phyloP scores from a whole-genome alignment of 257 asterid species.

The Fraxinus pennsylvanica region DNA sequence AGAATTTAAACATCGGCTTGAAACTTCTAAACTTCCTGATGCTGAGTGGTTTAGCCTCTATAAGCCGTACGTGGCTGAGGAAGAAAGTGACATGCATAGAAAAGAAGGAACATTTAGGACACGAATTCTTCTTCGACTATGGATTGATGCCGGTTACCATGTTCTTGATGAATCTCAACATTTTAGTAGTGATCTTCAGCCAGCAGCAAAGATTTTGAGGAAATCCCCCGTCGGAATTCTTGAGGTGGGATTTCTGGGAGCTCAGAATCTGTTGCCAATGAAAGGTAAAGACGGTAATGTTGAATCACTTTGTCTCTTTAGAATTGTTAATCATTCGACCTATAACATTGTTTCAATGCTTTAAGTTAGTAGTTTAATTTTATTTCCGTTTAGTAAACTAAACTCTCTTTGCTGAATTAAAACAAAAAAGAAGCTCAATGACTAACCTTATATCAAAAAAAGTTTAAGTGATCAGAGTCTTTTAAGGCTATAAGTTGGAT shows the following conservation, averaged over 20 bases:
- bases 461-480: too few species aligned
- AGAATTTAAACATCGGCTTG: slow-evolving; percentile 56
- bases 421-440: too few species aligned
- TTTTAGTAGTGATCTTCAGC: slow-evolving; percentile 90
- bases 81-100: slow-evolving; percentile 54
- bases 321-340: too few species aligned
- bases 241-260: slow-evolving; percentile 80
- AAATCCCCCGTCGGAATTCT: slow-evolving; percentile 76
- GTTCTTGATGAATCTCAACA: slow-evolving; percentile 89
- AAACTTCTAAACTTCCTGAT: slow-evolving; percentile 55
- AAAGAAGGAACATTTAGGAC: slow-evolving; percentile 72
- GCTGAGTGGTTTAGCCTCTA: slow-evolving; percentile 70
- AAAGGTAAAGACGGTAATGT: slow-evolving; percentile 61
- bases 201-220: slow-evolving; percentile 65
- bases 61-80: slow-evolving; percentile 51
- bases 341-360: too few species aligned
- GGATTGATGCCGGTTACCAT: slow-evolving; percentile 80
- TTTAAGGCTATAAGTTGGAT: too few species aligned
- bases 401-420: too few species aligned
- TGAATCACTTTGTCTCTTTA: background rate
- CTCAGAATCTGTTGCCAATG: slow-evolving; percentile 71
- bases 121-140: slow-evolving; percentile 60
- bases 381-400: too few species aligned
- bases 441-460: too few species aligned
- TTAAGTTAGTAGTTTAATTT: too few species aligned